Evolutionary conservation across 2,329 filamentous ascomycete genomes (phyloP).

Genomic region (Apiospora kogelbergensis): DNA sequence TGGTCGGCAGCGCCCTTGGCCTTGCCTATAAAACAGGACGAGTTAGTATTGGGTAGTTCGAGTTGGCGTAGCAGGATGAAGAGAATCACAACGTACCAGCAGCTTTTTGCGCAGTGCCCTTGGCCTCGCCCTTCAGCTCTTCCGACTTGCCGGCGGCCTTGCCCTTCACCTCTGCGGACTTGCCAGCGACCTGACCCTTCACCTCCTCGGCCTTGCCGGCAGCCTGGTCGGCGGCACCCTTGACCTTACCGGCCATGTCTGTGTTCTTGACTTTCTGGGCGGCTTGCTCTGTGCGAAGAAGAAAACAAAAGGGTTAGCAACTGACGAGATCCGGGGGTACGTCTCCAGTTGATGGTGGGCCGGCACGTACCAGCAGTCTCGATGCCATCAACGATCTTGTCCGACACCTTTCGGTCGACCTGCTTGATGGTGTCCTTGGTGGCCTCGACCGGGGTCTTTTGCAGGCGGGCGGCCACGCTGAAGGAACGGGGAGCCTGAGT

Average conservation of each 20-base stretch:
- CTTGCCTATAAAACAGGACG: slow-evolving; percentile 7
- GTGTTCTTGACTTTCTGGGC: slow-evolving; percentile 50
- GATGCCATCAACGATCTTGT: slow-evolving; percentile 63
- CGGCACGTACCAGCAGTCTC: slow-evolving; percentile 53
- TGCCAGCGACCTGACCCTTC: slow-evolving; percentile 25
- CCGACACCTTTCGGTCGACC: slow-evolving; percentile 59
- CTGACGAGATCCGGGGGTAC: not conserved
- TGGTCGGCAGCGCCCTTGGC: slow-evolving; percentile 16
- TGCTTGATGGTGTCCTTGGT: slow-evolving; percentile 61
- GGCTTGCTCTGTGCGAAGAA: slow-evolving; percentile 29
- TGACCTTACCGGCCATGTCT: slow-evolving; percentile 35
- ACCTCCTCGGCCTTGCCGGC: slow-evolving; percentile 27
- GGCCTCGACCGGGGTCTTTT: slow-evolving; percentile 51
- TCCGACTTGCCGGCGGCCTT: slow-evolving; percentile 21
- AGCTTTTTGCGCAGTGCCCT: slow-evolving; percentile 23
- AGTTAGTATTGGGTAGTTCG: not conserved
- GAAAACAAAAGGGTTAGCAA: slow-evolving; percentile 14
- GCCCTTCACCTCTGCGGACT: slow-evolving; percentile 23
- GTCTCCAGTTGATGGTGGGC: slow-evolving; percentile 24
- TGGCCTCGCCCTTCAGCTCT: slow-evolving; percentile 36
- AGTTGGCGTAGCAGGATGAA: too few species aligned
- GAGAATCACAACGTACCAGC: not conserved
- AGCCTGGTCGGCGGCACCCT: slow-evolving; percentile 34
- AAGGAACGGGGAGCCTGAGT: slow-evolving; percentile 48
- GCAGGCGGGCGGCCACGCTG: slow-evolving; percentile 43